These are phyloP conservation scores for Morella rubra DNA, from an alignment of 306 rosid genomes.

Conservation along the genomic window DNA sequence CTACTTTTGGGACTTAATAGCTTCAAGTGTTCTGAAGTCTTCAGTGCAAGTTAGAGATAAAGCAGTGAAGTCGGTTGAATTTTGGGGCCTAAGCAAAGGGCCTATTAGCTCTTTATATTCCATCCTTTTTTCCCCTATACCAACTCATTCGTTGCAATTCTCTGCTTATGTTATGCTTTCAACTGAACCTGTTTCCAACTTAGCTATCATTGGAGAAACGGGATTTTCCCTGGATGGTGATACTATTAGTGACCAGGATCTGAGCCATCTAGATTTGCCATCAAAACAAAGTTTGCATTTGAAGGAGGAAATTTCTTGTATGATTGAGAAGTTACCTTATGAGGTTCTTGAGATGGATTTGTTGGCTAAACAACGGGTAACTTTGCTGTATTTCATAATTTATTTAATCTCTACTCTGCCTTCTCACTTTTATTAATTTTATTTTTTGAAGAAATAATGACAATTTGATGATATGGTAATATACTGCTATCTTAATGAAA, in stretches of 20 bases:
- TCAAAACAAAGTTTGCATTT: conserved; percentile 55
- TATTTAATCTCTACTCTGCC: conserved; percentile 11
- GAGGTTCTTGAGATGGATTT: conserved; percentile 68
- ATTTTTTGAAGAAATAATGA: background rate
- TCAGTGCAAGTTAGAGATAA: conserved; percentile 72
- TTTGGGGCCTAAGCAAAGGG: conserved; percentile 94
- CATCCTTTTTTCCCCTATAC: conserved; percentile 74
- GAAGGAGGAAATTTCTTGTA: conserved; percentile 66
- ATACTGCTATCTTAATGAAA: background rate
- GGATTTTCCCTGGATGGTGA: conserved; percentile 43
- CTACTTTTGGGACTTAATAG: conserved; percentile 81
- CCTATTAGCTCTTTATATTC: conserved; percentile 81
- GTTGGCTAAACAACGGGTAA: conserved; percentile 69
- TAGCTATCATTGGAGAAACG: conserved; percentile 55
- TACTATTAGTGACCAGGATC: conserved; percentile 49
- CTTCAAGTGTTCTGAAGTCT: conserved; percentile 65
- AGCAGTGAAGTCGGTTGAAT: conserved; percentile 90
- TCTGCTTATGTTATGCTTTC: conserved; percentile 81
- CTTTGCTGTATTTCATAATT: conserved; percentile 23
- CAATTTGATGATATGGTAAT: conserved; percentile 7
- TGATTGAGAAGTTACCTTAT: conserved; percentile 65
- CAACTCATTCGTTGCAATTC: conserved; percentile 68
- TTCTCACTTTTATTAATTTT: conserved; percentile 16
- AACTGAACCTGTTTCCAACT: conserved; percentile 62
- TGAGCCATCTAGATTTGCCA: conserved; percentile 47